phyloP scores from a whole-genome alignment of 2,329 filamentous ascomycete genomes.

The Phaeomoniella chlamydospora region DNA sequence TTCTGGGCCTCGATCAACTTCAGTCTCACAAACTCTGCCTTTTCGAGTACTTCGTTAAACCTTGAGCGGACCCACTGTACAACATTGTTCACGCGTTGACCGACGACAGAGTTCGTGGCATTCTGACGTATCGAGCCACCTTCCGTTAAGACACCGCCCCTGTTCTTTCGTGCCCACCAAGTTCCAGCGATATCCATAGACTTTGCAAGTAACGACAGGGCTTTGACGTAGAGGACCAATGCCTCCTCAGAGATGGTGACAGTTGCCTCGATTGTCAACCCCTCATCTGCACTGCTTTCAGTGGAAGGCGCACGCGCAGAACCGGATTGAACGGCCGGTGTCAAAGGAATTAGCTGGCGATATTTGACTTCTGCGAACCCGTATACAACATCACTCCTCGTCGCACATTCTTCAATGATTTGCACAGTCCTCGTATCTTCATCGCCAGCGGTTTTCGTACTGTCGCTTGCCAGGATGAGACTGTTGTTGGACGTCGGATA shows the following conservation, averaged over 20 bases:
- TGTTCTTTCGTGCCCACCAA: conserved; percentile 76
- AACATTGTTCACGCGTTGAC: conserved; percentile 71
- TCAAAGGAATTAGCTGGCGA: conserved; percentile 82
- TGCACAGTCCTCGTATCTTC: conserved; percentile 70
- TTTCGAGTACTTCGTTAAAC: conserved; percentile 95
- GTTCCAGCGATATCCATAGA: conserved; percentile 88
- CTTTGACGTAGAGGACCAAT: conserved; percentile 90
- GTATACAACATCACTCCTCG: conserved; percentile 88
- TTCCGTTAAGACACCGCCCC: conserved; percentile 41
- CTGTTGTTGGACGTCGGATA: conserved; percentile 61
- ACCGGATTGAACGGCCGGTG: conserved; percentile 46
- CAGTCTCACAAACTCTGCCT: conserved; percentile 83
- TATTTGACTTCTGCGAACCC: conserved; percentile 98
- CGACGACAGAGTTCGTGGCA: conserved; percentile 35
- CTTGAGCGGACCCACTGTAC: conserved; percentile 90
- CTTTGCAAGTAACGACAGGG: conserved; percentile 74
- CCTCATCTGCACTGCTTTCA: conserved; percentile 41
- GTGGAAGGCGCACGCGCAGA: conserved; percentile 11
- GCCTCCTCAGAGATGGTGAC: conserved; percentile 87
- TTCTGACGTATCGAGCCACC: conserved; percentile 26
- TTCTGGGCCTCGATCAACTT: conserved; percentile 79
- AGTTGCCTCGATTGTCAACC: conserved; percentile 71
- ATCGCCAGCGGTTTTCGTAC: conserved; percentile 52
- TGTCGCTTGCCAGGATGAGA: conserved; percentile 47
- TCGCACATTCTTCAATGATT: conserved; percentile 80